Conservation (phyloP, 2,329 filamentous ascomycete species). For the Sarocladiaceae sp. region DNA sequence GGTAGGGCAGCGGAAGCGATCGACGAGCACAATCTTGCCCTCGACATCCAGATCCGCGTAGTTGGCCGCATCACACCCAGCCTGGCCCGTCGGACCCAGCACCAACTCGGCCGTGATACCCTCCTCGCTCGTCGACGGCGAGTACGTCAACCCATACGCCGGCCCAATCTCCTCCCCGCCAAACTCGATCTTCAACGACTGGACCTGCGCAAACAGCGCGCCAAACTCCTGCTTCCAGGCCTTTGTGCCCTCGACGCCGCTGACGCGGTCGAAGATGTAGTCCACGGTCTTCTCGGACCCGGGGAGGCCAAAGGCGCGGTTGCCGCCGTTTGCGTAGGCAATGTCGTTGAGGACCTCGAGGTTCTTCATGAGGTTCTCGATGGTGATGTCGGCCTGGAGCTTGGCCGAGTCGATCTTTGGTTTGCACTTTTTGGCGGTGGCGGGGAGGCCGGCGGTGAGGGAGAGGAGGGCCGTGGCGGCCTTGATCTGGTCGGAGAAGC, state of each 20-base stretch:
- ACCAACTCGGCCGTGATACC: constrained; percentile 21
- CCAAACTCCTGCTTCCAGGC: constrained; percentile 44
- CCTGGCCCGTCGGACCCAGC: constrained; percentile 19
- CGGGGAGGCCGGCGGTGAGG: background rate
- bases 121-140: constrained; percentile 22
- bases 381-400: constrained; percentile 32
- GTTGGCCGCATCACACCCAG: constrained; percentile 19
- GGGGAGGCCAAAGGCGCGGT: constrained; percentile 45
- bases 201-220: constrained; percentile 33
- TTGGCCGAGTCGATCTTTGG: constrained; percentile 26
- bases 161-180: constrained; percentile 16
- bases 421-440: constrained; percentile 10
- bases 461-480: constrained; percentile 3
- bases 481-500: constrained; percentile 2
- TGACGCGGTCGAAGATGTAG: constrained; percentile 39
- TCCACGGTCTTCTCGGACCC: constrained; percentile 43
- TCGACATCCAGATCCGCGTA: constrained; percentile 20
- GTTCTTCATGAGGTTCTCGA: constrained; percentile 37
- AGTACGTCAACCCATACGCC: constrained; percentile 23
- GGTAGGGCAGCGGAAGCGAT: constrained; percentile 24
- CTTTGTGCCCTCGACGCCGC: constrained; percentile 28
- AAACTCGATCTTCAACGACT: constrained; percentile 31
- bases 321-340: constrained; percentile 42
- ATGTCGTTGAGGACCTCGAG: constrained; percentile 40
- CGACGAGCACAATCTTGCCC: constrained; percentile 26